Percentiles rank a stretch among this genome's conserved stretches.
Evolutionary conservation across 768 basidiomycete species (phyloP).

Genomic region (Peribolospora baueri): DNA sequence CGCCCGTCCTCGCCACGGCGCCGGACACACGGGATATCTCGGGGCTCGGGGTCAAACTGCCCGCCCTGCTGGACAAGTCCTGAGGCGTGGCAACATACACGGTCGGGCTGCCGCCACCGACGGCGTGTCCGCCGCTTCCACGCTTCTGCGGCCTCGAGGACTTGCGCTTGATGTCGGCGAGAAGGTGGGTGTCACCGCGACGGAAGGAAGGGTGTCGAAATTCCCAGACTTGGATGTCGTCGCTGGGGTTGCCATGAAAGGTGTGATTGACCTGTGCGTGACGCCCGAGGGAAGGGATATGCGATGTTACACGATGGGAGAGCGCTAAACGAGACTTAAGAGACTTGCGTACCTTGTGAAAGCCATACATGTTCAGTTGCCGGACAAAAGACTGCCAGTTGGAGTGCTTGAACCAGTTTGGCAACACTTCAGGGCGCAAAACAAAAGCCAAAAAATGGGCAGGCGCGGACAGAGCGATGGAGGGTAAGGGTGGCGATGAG

Average conservation of each 20-base stretch:
- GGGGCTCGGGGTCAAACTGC: too few relatives aligned
- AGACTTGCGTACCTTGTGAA: slow-evolving; percentile 40
- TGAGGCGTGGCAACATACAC: too few relatives aligned
- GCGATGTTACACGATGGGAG: background rate
- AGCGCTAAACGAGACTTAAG: background rate
- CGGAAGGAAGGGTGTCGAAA: slow-evolving; percentile 28
- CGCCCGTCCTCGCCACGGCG: too few relatives aligned
- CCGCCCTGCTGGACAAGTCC: too few relatives aligned
- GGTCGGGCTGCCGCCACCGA: too few relatives aligned
- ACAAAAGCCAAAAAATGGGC: too few relatives aligned
- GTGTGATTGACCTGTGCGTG: background rate
- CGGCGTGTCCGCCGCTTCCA: too few relatives aligned
- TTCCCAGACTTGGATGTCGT: slow-evolving; percentile 20
- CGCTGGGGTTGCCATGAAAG: background rate
- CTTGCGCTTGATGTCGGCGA: slow-evolving; percentile 29
- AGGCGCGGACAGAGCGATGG: too few relatives aligned
- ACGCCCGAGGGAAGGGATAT: background rate
- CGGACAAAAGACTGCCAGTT: slow-evolving; percentile 22
- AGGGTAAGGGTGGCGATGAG: too few relatives aligned
- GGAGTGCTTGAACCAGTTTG: slow-evolving; percentile 22
- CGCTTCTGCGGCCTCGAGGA: slow-evolving; percentile 1
- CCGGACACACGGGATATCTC: too few relatives aligned
- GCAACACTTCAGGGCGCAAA: slow-evolving; percentile 11
- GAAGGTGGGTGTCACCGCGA: slow-evolving; percentile 29
- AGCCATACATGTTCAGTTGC: slow-evolving; percentile 64